Conservation (phyloP, 1,139 yeast species). For the Meyerozyma elateridarum region DNA sequence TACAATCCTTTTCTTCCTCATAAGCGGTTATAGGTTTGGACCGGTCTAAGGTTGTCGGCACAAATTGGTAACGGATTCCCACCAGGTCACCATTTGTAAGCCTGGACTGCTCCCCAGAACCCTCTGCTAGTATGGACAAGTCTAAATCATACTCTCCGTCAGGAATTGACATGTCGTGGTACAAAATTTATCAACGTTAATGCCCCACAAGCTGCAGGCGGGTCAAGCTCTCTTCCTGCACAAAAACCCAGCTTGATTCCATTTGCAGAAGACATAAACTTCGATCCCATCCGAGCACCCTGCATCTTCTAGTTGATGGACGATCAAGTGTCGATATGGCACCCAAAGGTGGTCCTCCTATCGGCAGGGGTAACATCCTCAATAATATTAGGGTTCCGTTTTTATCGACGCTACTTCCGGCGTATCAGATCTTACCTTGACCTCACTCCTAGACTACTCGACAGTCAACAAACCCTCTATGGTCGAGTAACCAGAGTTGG, state of each 20-base stretch:
- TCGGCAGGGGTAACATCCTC: conserved; percentile 36
- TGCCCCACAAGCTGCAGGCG: too few relatives aligned
- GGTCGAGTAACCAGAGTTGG: conserved; percentile 92
- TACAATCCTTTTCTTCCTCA: conserved; percentile 30
- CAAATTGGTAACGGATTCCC: conserved; percentile 40
- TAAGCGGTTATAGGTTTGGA: conserved; percentile 30
- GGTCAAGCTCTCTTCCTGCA: background rate
- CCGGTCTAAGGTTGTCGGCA: conserved; percentile 43
- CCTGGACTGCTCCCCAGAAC: conserved; percentile 11
- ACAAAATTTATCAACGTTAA: too few relatives aligned
- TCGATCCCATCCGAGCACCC: too few relatives aligned
- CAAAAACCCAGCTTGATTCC: too few relatives aligned
- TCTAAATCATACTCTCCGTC: conserved; percentile 48
- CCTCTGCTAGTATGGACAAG: conserved; percentile 22
- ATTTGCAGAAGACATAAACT: too few relatives aligned
- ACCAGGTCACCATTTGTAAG: conserved; percentile 19
- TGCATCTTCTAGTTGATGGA: background rate
- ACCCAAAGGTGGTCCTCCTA: conserved; percentile 38
- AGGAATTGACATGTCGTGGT: conserved; percentile 32
- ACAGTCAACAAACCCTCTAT: conserved; percentile 35
- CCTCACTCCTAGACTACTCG: conserved; percentile 35
- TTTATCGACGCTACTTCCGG: conserved; percentile 32
- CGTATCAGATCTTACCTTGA: conserved; percentile 35
- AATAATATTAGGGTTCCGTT: conserved; percentile 25
- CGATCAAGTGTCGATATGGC: conserved; percentile 21